Conservation (phyloP, 2,329 filamentous ascomycete species). For the Nigrograna mackinnonii region DNA sequence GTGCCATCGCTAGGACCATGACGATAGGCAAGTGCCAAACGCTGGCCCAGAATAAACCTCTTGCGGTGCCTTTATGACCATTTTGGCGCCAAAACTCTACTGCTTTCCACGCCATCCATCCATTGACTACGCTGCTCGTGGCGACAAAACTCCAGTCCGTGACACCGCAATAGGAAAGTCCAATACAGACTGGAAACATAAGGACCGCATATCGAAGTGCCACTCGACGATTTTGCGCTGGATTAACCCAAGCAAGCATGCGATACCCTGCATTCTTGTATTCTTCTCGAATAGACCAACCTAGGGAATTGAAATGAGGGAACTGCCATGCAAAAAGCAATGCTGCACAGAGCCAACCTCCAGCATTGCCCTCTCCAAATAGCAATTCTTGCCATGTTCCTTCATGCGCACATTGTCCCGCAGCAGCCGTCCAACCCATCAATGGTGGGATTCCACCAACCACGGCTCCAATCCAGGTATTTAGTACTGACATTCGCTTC, state of each 20-base stretch:
- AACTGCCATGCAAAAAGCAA: conserved; percentile 97
- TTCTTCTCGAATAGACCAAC: conserved; percentile 85
- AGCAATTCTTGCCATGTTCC: conserved; percentile 76
- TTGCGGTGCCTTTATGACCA: conserved; percentile 78
- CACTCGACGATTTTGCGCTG: conserved; percentile 81
- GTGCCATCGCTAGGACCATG: conserved; percentile 84
- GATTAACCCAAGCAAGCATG: conserved; percentile 86
- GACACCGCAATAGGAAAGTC: conserved; percentile 75
- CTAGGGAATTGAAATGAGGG: conserved; percentile 94
- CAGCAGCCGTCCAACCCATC: conserved; percentile 98
- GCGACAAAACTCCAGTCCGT: conserved; percentile 85
- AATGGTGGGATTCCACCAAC: conserved; percentile 92
- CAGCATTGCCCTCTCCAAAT: conserved; percentile 68
- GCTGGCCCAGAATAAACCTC: conserved; percentile 93
- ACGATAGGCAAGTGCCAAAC: conserved; percentile 94
- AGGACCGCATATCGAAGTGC: conserved; percentile 83
- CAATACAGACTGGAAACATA: conserved; percentile 85
- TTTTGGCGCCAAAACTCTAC: conserved; percentile 78
- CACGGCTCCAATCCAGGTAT: conserved; percentile 93
- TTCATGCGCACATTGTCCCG: conserved; percentile 74
- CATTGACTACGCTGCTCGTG: conserved; percentile 80
- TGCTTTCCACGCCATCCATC: conserved; percentile 82
- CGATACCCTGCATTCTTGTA: conserved; percentile 72
- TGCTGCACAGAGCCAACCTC: conserved; percentile 86
- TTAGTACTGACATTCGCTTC: conserved; percentile 82